phyloP scores from a whole-genome alignment of 495 filamentous ascomycete genomes.

The Penicillium egyptiacum region DNA sequence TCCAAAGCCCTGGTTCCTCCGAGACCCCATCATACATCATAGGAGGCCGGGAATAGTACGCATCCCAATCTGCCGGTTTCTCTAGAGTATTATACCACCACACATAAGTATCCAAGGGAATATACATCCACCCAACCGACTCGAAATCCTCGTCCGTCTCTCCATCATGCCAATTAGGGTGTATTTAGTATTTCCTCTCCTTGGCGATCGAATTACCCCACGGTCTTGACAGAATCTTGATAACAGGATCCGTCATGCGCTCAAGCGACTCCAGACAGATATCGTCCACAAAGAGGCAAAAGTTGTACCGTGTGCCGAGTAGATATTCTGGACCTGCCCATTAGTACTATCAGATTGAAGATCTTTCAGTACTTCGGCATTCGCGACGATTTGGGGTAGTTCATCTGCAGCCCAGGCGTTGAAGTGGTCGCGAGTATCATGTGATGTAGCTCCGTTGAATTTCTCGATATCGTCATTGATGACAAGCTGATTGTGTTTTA shows the following conservation, averaged over 20 bases:
- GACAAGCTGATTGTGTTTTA: background rate
- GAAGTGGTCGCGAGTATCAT: background rate
- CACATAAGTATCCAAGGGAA: background rate
- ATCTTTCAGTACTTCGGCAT: background rate
- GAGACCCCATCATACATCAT: too few relatives aligned
- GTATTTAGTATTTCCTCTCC: background rate
- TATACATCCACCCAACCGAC: conserved; percentile 2
- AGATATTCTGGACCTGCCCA: background rate
- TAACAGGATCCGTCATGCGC: background rate
- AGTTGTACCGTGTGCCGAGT: background rate
- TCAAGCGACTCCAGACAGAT: background rate
- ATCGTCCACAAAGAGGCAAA: conserved; percentile 8
- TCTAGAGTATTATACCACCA: conserved; percentile 1
- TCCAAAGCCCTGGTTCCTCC: too few relatives aligned
- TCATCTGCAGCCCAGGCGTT: conserved; percentile 1
- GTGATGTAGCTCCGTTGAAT: background rate
- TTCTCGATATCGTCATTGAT: background rate
- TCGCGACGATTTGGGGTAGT: conserved; percentile 5
- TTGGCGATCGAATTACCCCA: background rate
- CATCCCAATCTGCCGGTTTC: background rate
- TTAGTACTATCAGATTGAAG: background rate
- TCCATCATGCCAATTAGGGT: conserved; percentile 4
- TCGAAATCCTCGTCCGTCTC: conserved; percentile 2
- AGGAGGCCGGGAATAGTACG: background rate
- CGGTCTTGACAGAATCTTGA: background rate